These are phyloP conservation scores for Vaccinium myrtillus DNA, from an alignment of 148 eudicot species.

Conservation along the genomic window DNA sequence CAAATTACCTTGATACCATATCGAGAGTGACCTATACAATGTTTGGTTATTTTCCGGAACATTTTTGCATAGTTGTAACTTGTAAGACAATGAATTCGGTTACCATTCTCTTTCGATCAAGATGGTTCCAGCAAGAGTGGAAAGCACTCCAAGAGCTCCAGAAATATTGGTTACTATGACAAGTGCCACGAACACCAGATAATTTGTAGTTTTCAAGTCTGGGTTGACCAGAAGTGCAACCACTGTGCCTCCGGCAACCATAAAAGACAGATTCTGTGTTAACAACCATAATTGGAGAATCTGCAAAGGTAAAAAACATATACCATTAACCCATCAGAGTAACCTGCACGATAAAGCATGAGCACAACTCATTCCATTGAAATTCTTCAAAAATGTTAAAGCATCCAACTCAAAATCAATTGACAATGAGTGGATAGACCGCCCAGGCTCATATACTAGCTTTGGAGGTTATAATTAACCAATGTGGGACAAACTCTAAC, in stretches of 20 bases:
- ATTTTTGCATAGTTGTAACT: not conserved
- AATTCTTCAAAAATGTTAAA: not conserved
- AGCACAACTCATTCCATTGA: not conserved
- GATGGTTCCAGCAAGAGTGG: conserved; percentile 93
- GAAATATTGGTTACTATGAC: conserved; percentile 55
- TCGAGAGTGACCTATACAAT: not conserved
- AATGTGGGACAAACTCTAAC: too few species aligned
- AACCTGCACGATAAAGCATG: not conserved
- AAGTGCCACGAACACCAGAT: conserved; percentile 42
- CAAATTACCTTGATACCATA: not conserved
- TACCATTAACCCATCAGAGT: not conserved
- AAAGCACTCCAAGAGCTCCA: conserved; percentile 86
- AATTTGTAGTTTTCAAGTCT: conserved; percentile 36
- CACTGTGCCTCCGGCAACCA: conserved; percentile 76
- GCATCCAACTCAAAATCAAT: too few species aligned
- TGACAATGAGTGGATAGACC: too few species aligned
- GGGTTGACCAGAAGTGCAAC: conserved; percentile 44
- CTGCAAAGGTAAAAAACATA: conserved; percentile 32
- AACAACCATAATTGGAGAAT: conserved; percentile 73
- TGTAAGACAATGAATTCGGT: not conserved
- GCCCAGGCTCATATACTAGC: too few species aligned
- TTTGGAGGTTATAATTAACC: too few species aligned
- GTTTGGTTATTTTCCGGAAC: not conserved
- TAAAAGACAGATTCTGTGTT: conserved; percentile 71
- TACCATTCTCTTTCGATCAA: conserved; percentile 98